Conservation (phyloP, 257 asterid species). For the Salvia rosmarinus region DNA sequence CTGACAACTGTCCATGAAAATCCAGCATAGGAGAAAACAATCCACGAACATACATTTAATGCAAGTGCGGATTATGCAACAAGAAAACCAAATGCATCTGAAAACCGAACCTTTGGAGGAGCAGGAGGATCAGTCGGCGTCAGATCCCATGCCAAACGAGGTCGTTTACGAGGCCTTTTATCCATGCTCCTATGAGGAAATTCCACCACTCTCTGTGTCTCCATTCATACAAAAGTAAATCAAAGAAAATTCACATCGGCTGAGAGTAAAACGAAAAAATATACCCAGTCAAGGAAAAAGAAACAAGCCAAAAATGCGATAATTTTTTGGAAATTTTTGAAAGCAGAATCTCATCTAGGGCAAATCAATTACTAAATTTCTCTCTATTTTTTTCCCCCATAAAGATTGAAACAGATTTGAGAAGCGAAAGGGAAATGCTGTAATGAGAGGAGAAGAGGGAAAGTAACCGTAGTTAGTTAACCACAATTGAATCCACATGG, state of each 20-base stretch:
- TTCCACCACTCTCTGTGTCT: slow-evolving; percentile 67
- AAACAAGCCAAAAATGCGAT: slow-evolving; percentile 5
- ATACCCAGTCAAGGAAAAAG: slow-evolving; percentile 20
- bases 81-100: neutral
- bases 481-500: slow-evolving; percentile 19
- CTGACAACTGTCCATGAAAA: slow-evolving; percentile 12
- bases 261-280: slow-evolving; percentile 13
- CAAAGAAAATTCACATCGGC: slow-evolving; percentile 18
- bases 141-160: slow-evolving; percentile 76
- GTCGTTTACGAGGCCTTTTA: slow-evolving; percentile 76
- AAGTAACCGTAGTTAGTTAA: slow-evolving; percentile 50
- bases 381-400: neutral
- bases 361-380: neutral
- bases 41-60: slow-evolving; percentile 3
- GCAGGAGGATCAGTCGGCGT: slow-evolving; percentile 54
- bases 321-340: neutral
- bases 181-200: slow-evolving; percentile 65
- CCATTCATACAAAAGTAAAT: slow-evolving; percentile 45
- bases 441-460: slow-evolving; percentile 26
- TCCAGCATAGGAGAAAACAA: neutral
- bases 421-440: slow-evolving; percentile 32
- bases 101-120: slow-evolving; percentile 54
- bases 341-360: slow-evolving; percentile 28
- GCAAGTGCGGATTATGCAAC: neutral
- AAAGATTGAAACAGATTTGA: slow-evolving; percentile 39